Base-by-base conservation (phyloP, 139 green algal species). In the Chlorella ohadii region DNA sequence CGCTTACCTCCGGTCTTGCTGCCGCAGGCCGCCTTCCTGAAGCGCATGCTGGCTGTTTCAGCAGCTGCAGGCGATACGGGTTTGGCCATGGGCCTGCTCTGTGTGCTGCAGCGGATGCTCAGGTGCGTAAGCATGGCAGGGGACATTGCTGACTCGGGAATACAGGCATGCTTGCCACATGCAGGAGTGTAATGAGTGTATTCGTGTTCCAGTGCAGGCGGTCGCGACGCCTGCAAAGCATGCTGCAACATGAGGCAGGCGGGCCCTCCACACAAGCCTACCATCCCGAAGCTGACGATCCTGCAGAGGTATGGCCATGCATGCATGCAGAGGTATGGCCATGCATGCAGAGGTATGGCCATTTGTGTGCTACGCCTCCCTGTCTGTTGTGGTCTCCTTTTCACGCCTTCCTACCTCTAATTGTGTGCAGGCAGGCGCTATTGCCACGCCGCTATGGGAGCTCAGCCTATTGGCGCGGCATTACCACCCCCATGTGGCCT, bases 211-310 rank as follows among this genome's bases (percentile, higher is more conserved):
- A n/a, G 20, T 36, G 38, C 87, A 92, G 89, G 74, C 57, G 87
- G 25, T 90, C 95, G 79, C 87, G 87, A 19, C 88, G 88, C 41
- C 90, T 97, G 64, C 64, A 87, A 28, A 75, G 75, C 76, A 85
- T 95, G 89, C 87, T 97, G 64, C 91, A 96, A 41, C 90, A 93
- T 74, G 94, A 96, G 61, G 87, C 88, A 16, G 93, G 89, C 1
- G 80, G 84, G 17, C 57, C 61, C 4, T 28, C 70, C 7, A 11
- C 17, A 17, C 82, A 71, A 1, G 41, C 28, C 28, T 88, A 78
- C 56, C 23, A 11, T 2, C 72, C 81, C 4, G 82, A 88, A 11
- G 63, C 31, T 9, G 72, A 74, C 12, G 84, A 86, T 17, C 76
- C 84, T 16, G 71, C 33, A 17, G 76, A 79, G 72, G 72, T 79